Evolutionary conservation across 768 basidiomycete genomes (phyloP).

Genomic region (Boletus reticuloceps): DNA sequence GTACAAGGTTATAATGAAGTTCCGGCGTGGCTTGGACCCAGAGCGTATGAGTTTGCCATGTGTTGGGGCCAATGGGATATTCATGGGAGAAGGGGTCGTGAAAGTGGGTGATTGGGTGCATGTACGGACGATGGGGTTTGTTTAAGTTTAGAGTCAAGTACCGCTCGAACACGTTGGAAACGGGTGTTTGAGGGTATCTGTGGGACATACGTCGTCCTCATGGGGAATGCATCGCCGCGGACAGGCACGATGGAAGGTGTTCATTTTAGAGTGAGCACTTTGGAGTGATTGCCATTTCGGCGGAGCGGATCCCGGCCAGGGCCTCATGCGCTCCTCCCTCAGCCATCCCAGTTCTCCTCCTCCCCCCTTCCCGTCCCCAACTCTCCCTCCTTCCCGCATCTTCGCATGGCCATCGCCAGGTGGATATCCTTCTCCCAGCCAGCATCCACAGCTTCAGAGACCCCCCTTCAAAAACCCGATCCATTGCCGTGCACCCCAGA

Average conservation of each 20-base stretch:
- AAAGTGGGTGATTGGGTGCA: slow-evolving; percentile 61
- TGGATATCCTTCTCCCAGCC: slow-evolving; percentile 37
- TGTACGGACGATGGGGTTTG: slow-evolving; percentile 42
- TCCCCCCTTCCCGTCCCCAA: no score
- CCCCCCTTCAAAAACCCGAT: slow-evolving; percentile 27
- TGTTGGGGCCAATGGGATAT: slow-evolving; percentile 65
- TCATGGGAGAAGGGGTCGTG: slow-evolving; percentile 48
- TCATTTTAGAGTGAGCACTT: background rate
- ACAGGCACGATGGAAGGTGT: no score
- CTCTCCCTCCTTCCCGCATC: background rate
- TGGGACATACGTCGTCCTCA: no score
- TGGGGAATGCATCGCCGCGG: background rate
- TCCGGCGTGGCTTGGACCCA: slow-evolving; percentile 60
- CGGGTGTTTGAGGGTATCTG: no score
- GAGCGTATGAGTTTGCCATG: slow-evolving; percentile 50
- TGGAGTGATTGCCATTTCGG: background rate
- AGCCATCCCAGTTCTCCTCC: background rate
- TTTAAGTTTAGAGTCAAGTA: slow-evolving; percentile 7
- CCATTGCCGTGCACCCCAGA: slow-evolving; percentile 54
- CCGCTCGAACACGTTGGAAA: no score
- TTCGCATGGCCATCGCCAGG: slow-evolving; percentile 37
- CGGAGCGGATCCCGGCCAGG: background rate
- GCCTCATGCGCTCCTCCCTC: background rate
- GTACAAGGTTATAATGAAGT: slow-evolving; percentile 72
- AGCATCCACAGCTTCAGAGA: slow-evolving; percentile 21